Evolutionary conservation across 225 moss, liverwort and hornwort genomes (phyloP), one percentile per base, ranked within the genome.

Genomic region (Climacium dendroides): DNA sequence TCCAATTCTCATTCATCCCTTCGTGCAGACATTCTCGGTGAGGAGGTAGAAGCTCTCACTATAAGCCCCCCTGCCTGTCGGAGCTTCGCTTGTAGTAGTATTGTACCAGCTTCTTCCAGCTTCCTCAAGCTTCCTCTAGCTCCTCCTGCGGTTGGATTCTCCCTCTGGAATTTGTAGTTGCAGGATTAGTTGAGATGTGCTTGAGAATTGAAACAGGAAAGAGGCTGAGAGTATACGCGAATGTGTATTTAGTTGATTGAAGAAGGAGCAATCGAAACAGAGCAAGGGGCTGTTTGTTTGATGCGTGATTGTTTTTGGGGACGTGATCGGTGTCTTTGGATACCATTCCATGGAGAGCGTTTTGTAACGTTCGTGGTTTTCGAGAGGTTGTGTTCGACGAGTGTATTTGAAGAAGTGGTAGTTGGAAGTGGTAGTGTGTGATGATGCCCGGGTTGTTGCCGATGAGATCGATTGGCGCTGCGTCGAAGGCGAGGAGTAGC

Each of bases 391-490:
- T 11, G 12, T 60, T 48, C 24, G 6, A 15, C 34, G 39, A 13
- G 45, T 26, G 3, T 48, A 5, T 17, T 64, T 52, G 9, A 19
- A n/a, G 30, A 53, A 53, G 63, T 13, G 60, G 6, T 18, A 84
- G 60, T 34, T 19, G 75, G 2, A 19, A 19, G 76, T 50, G 50
- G 1, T 11, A 30, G 52, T 43, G 39, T 50, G 75, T 83, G 85
- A 90, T 78, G 89, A 93, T 93, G 93, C 93, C 93, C 34, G 93
- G 93, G 30, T 63, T 93, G 90, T 29, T 90, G 77, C 91, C 91
- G 47, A 92, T 90, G 91, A 87, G 91, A 89, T 91, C 91, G 77
- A 45, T 92, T 28, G 91, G 90, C 29, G 83, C 86, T 47, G 89
- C 86, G 14, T 90, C 91, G 48, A 93, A 93, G 84, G 86, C 91